Percentiles rank a stretch among this genome's conserved stretches.
Conservation (phyloP, 805 yeast species). For the Yarrowia sp. region DNA sequence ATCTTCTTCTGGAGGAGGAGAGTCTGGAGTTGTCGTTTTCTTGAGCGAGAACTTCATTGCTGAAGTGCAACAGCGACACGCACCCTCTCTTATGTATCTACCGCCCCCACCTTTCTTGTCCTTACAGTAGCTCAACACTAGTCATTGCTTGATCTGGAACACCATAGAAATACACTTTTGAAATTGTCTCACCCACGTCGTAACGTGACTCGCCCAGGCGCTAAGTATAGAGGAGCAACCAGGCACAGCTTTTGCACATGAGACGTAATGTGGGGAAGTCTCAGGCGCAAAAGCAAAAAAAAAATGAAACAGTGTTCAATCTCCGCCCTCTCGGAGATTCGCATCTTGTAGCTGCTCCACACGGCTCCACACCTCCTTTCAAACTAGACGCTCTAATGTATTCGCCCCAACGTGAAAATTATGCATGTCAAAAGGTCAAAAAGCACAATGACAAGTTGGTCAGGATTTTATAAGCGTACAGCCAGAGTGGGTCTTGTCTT, state of each 20-base stretch:
- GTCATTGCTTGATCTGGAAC: slow-evolving; percentile 7
- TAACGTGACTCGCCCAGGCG: slow-evolving; percentile 2
- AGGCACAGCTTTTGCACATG: not conserved
- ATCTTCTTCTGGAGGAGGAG: not conserved
- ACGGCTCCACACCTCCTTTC: not conserved
- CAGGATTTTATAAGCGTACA: too few relatives aligned
- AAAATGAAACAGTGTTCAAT: too few relatives aligned
- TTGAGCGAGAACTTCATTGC: slow-evolving; percentile 10
- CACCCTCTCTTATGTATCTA: not conserved
- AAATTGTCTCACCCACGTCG: not conserved
- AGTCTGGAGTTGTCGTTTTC: not conserved
- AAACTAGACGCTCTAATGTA: not conserved
- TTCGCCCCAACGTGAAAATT: slow-evolving; percentile 2
- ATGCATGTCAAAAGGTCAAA: not conserved
- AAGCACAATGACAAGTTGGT: too few relatives aligned
- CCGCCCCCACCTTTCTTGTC: too few relatives aligned
- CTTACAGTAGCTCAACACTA: slow-evolving; percentile 3
- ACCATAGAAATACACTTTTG: not conserved
- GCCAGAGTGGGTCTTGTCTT: too few relatives aligned
- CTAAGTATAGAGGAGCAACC: not conserved
- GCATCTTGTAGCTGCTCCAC: too few relatives aligned
- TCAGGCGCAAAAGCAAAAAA: too few relatives aligned
- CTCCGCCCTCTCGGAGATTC: too few relatives aligned
- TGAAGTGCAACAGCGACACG: not conserved
- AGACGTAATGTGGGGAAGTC: not conserved